Evolutionary conservation across 257 asterid genomes (phyloP).

Genomic region (Plectranthus barbatus): DNA sequence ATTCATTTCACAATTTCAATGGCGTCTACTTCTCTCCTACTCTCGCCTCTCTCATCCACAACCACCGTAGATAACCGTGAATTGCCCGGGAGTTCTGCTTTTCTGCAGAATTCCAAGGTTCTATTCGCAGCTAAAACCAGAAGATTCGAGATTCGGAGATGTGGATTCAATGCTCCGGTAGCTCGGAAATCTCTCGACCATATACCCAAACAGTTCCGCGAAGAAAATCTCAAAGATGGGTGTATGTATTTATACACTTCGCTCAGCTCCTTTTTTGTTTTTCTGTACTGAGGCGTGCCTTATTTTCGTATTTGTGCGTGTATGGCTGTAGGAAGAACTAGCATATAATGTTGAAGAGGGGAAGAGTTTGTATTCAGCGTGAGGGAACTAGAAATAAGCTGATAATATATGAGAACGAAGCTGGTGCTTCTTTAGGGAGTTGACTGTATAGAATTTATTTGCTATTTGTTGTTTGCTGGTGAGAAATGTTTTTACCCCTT

Average conservation of each 20-base stretch:
- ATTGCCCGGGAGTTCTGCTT: slow-evolving; percentile 18
- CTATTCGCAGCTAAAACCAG: slow-evolving; percentile 30
- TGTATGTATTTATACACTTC: slow-evolving; percentile 26
- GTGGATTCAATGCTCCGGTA: slow-evolving; percentile 40
- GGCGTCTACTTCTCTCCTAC: slow-evolving; percentile 51
- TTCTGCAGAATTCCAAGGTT: slow-evolving; percentile 37
- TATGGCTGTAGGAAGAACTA: too few relatives aligned
- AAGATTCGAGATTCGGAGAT: slow-evolving; percentile 28
- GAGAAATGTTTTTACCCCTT: background rate
- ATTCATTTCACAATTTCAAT: slow-evolving; percentile 24
- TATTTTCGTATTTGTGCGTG: background rate
- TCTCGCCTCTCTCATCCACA: slow-evolving; percentile 44
- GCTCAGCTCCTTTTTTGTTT: background rate
- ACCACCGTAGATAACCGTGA: slow-evolving; percentile 30
- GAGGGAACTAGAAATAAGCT: background rate
- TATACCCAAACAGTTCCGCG: slow-evolving; percentile 78
- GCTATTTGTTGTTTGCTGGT: background rate
- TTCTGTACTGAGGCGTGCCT: background rate
- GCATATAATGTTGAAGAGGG: too few relatives aligned
- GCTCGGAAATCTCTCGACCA: slow-evolving; percentile 53
- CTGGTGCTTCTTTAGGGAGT: background rate
- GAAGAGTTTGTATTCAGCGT: background rate
- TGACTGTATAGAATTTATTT: too few relatives aligned
- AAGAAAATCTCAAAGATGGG: slow-evolving; percentile 84
- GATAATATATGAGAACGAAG: background rate